phyloP scores from a whole-genome alignment of 805 yeast species.

The Kuraishia piskuri region DNA sequence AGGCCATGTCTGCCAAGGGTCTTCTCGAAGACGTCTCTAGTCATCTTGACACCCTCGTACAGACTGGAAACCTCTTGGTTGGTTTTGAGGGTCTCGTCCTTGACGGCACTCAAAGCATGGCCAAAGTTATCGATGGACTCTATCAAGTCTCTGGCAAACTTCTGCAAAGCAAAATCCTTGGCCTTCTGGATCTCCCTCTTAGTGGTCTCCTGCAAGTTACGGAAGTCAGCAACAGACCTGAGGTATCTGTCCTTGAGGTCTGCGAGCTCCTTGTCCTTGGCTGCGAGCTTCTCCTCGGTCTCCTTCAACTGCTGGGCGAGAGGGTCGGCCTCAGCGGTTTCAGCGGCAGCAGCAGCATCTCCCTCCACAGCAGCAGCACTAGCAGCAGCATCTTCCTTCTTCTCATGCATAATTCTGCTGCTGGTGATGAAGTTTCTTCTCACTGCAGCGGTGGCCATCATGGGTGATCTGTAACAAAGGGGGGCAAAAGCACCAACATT shows the following conservation, averaged over 20 bases:
- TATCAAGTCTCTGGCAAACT: slow-evolving; percentile 81
- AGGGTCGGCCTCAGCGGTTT: slow-evolving; percentile 5
- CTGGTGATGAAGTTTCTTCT: slow-evolving; percentile 17
- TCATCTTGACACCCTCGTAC: slow-evolving; percentile 87
- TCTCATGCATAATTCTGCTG: slow-evolving; percentile 19
- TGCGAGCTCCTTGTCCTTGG: slow-evolving; percentile 66
- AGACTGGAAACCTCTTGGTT: slow-evolving; percentile 63
- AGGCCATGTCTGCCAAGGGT: slow-evolving; percentile 78
- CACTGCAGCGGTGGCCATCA: not conserved
- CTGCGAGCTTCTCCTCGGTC: slow-evolving; percentile 43
- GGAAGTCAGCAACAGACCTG: slow-evolving; percentile 85
- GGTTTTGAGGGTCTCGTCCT: slow-evolving; percentile 47
- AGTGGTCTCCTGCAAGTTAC: slow-evolving; percentile 85
- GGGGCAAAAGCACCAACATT: not conserved
- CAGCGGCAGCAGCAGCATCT: slow-evolving; percentile 11
- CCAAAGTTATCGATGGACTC: slow-evolving; percentile 89
- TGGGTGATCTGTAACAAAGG: not conserved
- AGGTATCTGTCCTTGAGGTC: slow-evolving; percentile 77
- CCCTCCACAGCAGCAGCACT: slow-evolving; percentile 7
- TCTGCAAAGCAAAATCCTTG: slow-evolving; percentile 83
- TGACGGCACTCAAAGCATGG: slow-evolving; percentile 71
- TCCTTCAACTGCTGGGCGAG: slow-evolving; percentile 21
- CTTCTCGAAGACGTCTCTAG: slow-evolving; percentile 76
- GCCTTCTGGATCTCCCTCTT: slow-evolving; percentile 82
- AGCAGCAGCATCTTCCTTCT: slow-evolving; percentile 10